Evolutionary conservation across 495 filamentous ascomycete species (phyloP).

Genomic region (Aspergillus steynii): DNA sequence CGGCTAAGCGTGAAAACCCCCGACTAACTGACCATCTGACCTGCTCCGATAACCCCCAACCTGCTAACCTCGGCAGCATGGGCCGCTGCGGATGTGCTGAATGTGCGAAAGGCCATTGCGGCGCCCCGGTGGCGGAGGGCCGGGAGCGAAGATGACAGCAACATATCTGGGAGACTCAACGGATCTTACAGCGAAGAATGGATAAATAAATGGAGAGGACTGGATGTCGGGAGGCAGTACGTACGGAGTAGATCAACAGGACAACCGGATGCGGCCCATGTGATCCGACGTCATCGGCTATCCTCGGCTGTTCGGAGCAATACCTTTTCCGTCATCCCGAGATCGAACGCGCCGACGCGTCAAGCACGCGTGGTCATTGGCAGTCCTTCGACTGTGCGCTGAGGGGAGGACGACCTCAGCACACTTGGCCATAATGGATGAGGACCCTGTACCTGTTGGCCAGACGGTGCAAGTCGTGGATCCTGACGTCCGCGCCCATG

Average conservation of each 20-base stretch:
- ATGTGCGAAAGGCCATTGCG: conserved; percentile 36
- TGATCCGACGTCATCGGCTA: conserved; percentile 47
- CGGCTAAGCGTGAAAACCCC: not conserved
- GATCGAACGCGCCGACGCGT: conserved; percentile 35
- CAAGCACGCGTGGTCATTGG: conserved; percentile 31
- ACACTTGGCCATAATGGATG: conserved; percentile 37
- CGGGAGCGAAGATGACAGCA: conserved; percentile 39
- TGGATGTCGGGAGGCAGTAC: not conserved
- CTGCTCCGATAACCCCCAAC: conserved; percentile 90
- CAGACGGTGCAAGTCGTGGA: conserved; percentile 61
- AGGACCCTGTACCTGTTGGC: conserved; percentile 37
- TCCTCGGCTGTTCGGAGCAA: conserved; percentile 37
- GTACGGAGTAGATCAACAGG: not conserved
- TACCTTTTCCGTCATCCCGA: conserved; percentile 32
- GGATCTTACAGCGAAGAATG: not conserved
- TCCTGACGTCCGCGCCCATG: conserved; percentile 84
- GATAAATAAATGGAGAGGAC: no score
- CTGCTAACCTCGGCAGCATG: conserved; percentile 77
- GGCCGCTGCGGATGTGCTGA: conserved; percentile 45
- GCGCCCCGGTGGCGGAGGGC: conserved; percentile 32
- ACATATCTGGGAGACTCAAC: conserved; percentile 14
- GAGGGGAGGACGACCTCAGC: conserved; percentile 9
- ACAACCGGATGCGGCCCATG: conserved; percentile 16
- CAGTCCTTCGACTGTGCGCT: not conserved
- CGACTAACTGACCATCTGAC: conserved; percentile 74